Base-by-base conservation (phyloP, 371 early-diverging fungal species). In the Apophysomyces variabilis region DNA sequence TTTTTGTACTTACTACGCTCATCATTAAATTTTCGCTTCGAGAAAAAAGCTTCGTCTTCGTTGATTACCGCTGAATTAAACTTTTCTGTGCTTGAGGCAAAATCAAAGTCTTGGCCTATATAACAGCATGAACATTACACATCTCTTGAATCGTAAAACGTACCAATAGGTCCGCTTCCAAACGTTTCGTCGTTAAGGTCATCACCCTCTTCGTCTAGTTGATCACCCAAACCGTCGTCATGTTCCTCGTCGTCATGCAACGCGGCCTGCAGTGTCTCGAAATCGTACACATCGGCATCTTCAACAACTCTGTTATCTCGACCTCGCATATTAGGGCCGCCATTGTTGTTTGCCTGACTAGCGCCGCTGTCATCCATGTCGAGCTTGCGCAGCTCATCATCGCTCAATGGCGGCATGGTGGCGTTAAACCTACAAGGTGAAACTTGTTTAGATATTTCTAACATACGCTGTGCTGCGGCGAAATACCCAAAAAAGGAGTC, bases 111-210 rank as follows among this genome's bases (percentile, higher is more conserved):
- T 57, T 84, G 79, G 57, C 83, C 87, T 73, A 67, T 58, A 69
- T 75, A 61, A 13, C 61, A 65, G 45, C 54, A 56, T 21, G 61
- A 45, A 18, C 47, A 57, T 38, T 44, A 36, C 54, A 58, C 38
- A 62, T 36, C 26, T 57, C 39, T 59, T 61, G 32, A 64, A 63
- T 45, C 35, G 32, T 43, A 12, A 7, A 64, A 57, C 66, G 75
- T 81, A 82, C 89, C 86, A 58, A 83, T 69, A 39, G 78, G 77
- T 37, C 72, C 80, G 8, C 77, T 90, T 26, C 92, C 93, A 85
- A 96, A 95, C 0, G 96, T 96, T 70, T 93, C 90, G 69, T 90
- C 92, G 68, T 96, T 95, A 58, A 88, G 80, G 61, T 88, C 89
- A 71, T 93, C 93, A 54, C 88, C 84, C 66, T 87, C 90, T 65